Percentiles rank a stretch among this genome's conserved stretches.
Conservation (phyloP, 176 grass and related monocot genomes). For the Typha latifolia region DNA sequence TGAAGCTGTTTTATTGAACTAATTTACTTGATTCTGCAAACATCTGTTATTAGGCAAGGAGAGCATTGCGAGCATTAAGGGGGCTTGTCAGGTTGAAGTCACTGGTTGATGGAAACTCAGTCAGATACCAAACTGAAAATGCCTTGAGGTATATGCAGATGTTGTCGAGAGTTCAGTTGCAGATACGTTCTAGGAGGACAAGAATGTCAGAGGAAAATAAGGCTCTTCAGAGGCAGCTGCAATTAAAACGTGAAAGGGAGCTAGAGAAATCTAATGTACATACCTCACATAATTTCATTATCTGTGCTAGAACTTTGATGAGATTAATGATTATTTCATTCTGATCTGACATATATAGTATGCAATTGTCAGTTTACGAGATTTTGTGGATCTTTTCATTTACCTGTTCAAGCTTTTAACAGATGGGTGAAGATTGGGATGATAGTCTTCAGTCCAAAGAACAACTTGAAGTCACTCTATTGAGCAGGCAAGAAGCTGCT, state of each 20-base stretch:
- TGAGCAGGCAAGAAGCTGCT: conserved; percentile 77
- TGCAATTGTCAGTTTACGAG: no score
- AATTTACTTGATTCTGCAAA: not conserved
- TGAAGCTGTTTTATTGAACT: not conserved
- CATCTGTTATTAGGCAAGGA: conserved; percentile 55
- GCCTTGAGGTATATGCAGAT: conserved; percentile 60
- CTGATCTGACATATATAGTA: not conserved
- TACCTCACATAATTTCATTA: not conserved
- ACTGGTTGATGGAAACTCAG: conserved; percentile 66
- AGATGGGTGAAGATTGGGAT: conserved; percentile 91
- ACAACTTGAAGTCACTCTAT: conserved; percentile 47
- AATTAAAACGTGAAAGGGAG: conserved; percentile 64
- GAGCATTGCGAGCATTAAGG: conserved; percentile 54
- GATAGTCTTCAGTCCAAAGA: conserved; percentile 81
- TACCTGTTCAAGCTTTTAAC: conserved; percentile 6
- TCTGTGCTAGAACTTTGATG: not conserved
- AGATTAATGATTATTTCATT: not conserved
- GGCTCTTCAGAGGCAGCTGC: conserved; percentile 69
- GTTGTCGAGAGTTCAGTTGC: conserved; percentile 68
- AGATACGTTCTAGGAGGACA: conserved; percentile 62
- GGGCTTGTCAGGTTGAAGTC: conserved; percentile 75
- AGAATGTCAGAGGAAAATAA: conserved; percentile 84
- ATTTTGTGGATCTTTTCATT: not conserved
- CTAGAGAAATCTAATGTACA: conserved; percentile 73
- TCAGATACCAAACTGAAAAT: conserved; percentile 66